phyloP scores from a whole-genome alignment of 495 filamentous ascomycete genomes.

The Aspergillus heteromorphus region DNA sequence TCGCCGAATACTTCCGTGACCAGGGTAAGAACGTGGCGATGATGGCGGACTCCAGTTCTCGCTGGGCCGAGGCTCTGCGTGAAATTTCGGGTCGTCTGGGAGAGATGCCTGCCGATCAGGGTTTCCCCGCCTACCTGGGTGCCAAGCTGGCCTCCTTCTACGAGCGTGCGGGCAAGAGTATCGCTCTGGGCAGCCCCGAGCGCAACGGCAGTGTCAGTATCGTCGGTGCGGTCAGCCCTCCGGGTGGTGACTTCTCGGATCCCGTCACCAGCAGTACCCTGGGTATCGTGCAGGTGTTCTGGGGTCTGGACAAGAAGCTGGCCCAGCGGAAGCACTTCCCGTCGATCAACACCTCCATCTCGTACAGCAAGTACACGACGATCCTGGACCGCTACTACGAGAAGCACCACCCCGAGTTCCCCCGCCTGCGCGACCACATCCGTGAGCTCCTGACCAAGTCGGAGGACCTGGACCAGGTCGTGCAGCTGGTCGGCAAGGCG shows the following conservation, averaged over 20 bases:
- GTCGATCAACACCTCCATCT: constrained; percentile 91
- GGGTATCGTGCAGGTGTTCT: constrained; percentile 98
- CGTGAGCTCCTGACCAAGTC: constrained; percentile 88
- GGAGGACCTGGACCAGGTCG: constrained; percentile 96
- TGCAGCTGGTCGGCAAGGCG: constrained; percentile 96
- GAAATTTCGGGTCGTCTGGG: constrained; percentile 98
- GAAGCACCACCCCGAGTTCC: constrained; percentile 90
- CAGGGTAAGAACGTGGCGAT: constrained; percentile 97
- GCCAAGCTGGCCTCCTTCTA: constrained; percentile 98
- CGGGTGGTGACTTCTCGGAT: constrained; percentile 98
- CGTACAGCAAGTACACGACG: constrained; percentile 93
- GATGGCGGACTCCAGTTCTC: constrained; percentile 99
- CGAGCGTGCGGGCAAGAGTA: constrained; percentile 89
- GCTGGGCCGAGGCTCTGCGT: constrained; percentile 97
- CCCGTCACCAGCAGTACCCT: constrained; percentile 93
- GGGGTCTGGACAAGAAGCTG: constrained; percentile 99
- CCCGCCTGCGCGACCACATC: constrained; percentile 84
- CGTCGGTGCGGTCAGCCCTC: constrained; percentile 94
- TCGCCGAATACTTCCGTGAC: constrained; percentile 97
- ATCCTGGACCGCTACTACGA: constrained; percentile 89
- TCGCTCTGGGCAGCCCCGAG: constrained; percentile 79
- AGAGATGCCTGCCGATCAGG: constrained; percentile 99
- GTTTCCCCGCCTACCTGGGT: constrained; percentile 96
- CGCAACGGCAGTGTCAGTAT: constrained; percentile 91
- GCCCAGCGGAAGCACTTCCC: constrained; percentile 99